Conservation (phyloP, 202 grass and related monocot genomes). For the Digitaria exilis region DNA sequence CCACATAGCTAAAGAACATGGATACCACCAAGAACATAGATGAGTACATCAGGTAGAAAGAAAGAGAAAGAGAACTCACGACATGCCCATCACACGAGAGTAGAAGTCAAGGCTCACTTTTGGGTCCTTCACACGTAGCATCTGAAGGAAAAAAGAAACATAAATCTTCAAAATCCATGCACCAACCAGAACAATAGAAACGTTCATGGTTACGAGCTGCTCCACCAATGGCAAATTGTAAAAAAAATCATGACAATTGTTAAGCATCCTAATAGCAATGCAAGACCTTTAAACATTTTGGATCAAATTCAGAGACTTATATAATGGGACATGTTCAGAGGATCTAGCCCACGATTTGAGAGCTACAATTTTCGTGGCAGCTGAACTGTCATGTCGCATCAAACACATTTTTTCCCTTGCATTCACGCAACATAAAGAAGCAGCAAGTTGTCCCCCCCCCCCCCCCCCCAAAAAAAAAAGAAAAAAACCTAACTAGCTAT, state of each 20-base stretch:
- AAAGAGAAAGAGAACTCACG: conserved; percentile 82
- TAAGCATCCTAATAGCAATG: neutral
- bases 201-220: neutral
- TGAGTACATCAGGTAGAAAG: neutral
- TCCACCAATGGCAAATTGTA: neutral
- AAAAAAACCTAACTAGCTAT: too few species aligned
- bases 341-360: neutral
- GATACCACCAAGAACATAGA: neutral
- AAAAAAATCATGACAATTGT: neutral
- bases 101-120: conserved; percentile 98
- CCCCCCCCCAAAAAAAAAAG: neutral
- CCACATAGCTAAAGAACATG: neutral
- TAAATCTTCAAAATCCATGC: neutral
- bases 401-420: neutral
- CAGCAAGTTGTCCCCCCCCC: neutral
- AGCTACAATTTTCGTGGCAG: neutral
- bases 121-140: conserved; percentile 94
- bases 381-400: neutral
- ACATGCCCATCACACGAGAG: conserved; percentile 93
- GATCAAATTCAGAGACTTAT: too few species aligned
- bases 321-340: too few species aligned
- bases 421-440: neutral
- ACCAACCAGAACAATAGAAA: neutral
- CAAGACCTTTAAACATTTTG: neutral
- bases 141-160: conserved; percentile 56